phyloP scores from a whole-genome alignment of 192 early-diverging fungal species.

The Spinellus fusiger region DNA sequence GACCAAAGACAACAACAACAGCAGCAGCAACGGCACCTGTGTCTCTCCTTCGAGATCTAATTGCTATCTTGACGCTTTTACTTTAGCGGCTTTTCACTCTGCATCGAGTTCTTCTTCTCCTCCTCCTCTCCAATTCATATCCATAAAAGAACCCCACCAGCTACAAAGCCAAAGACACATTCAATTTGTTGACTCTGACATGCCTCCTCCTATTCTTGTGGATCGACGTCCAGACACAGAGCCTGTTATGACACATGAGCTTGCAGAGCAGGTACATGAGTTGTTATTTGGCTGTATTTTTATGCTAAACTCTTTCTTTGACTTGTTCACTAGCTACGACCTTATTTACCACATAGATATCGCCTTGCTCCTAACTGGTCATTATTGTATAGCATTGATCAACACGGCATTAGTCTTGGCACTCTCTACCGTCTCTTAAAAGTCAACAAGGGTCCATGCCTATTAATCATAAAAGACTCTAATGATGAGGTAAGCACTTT shows the following conservation, averaged over 20 bases:
- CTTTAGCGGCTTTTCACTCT: too few relatives aligned
- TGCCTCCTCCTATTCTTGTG: slow-evolving; percentile 33
- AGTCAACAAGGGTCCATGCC: slow-evolving; percentile 53
- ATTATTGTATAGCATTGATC: slow-evolving; percentile 86
- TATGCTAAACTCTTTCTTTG: not conserved
- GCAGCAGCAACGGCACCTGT: not conserved
- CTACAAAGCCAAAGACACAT: not conserved
- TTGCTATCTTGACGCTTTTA: too few relatives aligned
- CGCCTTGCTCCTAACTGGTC: slow-evolving; percentile 72
- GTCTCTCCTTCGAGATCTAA: not conserved
- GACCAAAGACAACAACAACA: not conserved
- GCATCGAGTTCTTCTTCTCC: slow-evolving; percentile 6
- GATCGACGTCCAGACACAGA: slow-evolving; percentile 38
- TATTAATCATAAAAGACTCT: slow-evolving; percentile 65
- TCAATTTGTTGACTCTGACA: slow-evolving; percentile 11
- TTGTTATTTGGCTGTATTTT: not conserved
- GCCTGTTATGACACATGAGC: slow-evolving; percentile 34
- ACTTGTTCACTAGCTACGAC: slow-evolving; percentile 58
- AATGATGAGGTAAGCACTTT: slow-evolving; percentile 37
- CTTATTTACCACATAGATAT: slow-evolving; percentile 68
- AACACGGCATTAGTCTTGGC: slow-evolving; percentile 86
- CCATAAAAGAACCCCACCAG: slow-evolving; percentile 14
- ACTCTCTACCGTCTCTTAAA: slow-evolving; percentile 69
- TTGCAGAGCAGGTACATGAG: slow-evolving; percentile 42
- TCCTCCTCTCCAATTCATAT: slow-evolving; percentile 1